These are phyloP conservation scores for Acanthamoeba royreba DNA, from an alignment of 208 protist species.

Conservation along the genomic window DNA sequence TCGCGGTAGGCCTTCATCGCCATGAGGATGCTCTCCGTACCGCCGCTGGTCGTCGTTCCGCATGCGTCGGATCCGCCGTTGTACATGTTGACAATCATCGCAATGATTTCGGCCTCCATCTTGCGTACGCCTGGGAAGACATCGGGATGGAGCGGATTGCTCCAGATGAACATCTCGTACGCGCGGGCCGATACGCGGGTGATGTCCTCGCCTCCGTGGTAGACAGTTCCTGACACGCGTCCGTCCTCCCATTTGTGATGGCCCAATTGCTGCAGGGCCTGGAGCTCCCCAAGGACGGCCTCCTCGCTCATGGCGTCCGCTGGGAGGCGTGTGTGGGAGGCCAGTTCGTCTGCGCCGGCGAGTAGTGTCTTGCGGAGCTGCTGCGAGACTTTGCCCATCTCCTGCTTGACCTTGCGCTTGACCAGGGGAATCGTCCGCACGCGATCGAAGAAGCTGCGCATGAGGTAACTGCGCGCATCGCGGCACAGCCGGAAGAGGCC, in stretches of 20 bases:
- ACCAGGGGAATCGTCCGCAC: not conserved
- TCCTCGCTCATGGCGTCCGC: not conserved
- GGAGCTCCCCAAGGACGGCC: not conserved
- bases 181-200: not conserved
- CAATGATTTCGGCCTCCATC: conserved; percentile 96
- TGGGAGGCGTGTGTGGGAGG: not conserved
- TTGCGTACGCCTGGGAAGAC: conserved; percentile 95
- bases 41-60: conserved; percentile 93
- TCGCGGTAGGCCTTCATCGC: conserved; percentile 95
- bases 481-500: not conserved
- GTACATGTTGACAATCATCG: conserved; percentile 93
- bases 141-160: conserved; percentile 94
- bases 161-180: conserved; percentile 48
- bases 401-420: not conserved
- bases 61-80: conserved; percentile 89
- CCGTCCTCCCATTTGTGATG: conserved; percentile 28
- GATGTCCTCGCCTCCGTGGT: conserved; percentile 13
- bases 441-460: not conserved
- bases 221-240: not conserved
- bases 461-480: not conserved
- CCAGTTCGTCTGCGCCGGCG: not conserved
- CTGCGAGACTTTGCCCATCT: not conserved
- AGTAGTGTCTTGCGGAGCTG: not conserved
- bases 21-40: conserved; percentile 91
- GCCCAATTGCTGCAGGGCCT: not conserved